These are phyloP conservation scores for Suillus subaureus DNA, from an alignment of 768 basidiomycete genomes.

Conservation along the genomic window DNA sequence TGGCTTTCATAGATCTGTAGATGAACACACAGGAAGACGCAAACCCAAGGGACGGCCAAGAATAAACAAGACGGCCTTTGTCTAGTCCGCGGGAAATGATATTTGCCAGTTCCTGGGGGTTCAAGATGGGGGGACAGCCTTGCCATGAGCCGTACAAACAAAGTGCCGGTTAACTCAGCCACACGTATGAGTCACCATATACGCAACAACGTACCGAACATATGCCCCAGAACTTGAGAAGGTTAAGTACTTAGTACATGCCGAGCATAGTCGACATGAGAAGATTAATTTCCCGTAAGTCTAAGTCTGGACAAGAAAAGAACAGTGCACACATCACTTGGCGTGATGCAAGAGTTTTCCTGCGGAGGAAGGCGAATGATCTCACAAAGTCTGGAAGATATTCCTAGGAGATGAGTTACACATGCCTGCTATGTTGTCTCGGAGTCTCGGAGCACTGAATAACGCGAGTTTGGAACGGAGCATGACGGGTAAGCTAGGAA, in stretches of 20 bases:
- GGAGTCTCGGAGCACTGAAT: not conserved
- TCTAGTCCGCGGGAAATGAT: not conserved
- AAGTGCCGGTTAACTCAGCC: not conserved
- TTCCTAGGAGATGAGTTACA: not conserved
- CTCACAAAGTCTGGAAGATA: not conserved
- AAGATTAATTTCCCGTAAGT: conserved; percentile 3
- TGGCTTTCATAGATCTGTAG: not conserved
- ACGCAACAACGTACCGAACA: too few relatives aligned
- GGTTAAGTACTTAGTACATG: not conserved
- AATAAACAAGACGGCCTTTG: not conserved
- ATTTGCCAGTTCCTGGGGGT: not conserved
- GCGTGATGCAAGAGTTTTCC: not conserved
- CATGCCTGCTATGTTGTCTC: not conserved
- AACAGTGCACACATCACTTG: not conserved
- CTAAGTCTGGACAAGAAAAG: not conserved
- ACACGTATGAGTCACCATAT: not conserved
- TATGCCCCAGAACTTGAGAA: not conserved
- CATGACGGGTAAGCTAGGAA: not conserved
- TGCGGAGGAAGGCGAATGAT: not conserved
- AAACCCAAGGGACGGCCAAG: not conserved
- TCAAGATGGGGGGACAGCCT: not conserved
- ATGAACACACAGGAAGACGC: not conserved
- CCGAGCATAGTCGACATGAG: not conserved
- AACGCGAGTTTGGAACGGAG: not conserved
- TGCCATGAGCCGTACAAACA: not conserved